phyloP scores from a whole-genome alignment of 2,329 filamentous ascomycete genomes.

The Aspergillus pseudonomiae region DNA sequence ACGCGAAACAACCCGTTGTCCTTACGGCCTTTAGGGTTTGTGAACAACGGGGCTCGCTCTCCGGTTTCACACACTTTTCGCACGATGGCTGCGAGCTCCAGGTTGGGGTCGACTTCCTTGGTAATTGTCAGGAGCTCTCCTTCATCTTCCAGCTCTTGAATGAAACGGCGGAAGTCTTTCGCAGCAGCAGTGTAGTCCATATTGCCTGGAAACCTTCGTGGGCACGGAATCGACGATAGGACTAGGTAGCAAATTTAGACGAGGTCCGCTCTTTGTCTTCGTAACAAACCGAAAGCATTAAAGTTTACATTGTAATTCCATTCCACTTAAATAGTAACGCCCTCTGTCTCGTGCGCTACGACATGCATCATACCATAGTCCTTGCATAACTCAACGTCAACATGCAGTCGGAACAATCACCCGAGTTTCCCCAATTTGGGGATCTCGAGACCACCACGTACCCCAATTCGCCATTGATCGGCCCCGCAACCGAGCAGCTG shows the following conservation, averaged over 20 bases:
- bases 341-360: not conserved
- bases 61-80: slow-evolving; percentile 18
- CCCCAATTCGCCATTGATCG: not conserved
- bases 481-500: not conserved
- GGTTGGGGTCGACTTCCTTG: slow-evolving; percentile 15
- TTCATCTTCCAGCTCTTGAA: slow-evolving; percentile 14
- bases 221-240: not conserved
- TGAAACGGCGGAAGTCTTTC: slow-evolving; percentile 5
- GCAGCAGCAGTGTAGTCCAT: slow-evolving; percentile 1
- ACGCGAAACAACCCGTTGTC: slow-evolving; percentile 14
- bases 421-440: not conserved
- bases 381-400: not conserved
- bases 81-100: slow-evolving; percentile 17
- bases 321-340: not conserved
- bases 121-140: slow-evolving; percentile 16
- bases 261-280: not conserved
- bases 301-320: not conserved
- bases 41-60: slow-evolving; percentile 11
- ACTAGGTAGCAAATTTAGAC: not conserved
- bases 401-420: not conserved
- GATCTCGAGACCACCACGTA: not conserved
- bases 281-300: not conserved
- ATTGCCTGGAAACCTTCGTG: not conserved
- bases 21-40: not conserved
- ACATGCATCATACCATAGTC: not conserved